Percentiles rank a stretch among this genome's conserved stretches.
Conservation (phyloP, 495 filamentous ascomycete genomes). For the Penicillium cinerascens region DNA sequence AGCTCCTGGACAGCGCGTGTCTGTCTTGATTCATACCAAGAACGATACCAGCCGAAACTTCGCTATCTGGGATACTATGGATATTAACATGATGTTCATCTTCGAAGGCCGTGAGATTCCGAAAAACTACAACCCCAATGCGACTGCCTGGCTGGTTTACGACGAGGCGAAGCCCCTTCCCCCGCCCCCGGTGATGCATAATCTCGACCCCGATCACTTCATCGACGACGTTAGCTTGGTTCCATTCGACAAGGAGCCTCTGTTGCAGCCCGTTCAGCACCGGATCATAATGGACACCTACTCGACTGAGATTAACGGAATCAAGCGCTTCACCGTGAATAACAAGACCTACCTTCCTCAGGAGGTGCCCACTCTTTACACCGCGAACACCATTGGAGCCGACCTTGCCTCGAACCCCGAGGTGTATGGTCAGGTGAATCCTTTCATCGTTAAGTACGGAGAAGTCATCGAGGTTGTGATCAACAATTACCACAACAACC, state of each 20-base stretch:
- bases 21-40: conserved; percentile 60
- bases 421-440: conserved; percentile 36
- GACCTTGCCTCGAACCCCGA: conserved; percentile 52
- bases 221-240: conserved; percentile 70
- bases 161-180: conserved; percentile 58
- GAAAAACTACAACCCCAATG: conserved; percentile 59
- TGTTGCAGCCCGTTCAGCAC: conserved; percentile 30
- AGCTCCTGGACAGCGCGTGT: conserved; percentile 67
- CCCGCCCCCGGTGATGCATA: conserved; percentile 49
- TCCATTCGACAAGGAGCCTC: conserved; percentile 60
- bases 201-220: conserved; percentile 48
- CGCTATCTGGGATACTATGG: conserved; percentile 56
- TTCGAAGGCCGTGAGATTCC: conserved; percentile 33
- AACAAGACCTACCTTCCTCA: conserved; percentile 51
- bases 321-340: conserved; percentile 41
- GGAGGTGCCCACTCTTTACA: conserved; percentile 76
- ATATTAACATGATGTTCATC: conserved; percentile 52
- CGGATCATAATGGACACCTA: conserved; percentile 38
- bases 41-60: conserved; percentile 43
- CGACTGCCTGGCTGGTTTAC: conserved; percentile 78
- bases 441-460: conserved; percentile 44
- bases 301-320: conserved; percentile 61
- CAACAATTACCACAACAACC: conserved; percentile 59
- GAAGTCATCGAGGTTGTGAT: conserved; percentile 61
- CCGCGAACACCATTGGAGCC: conserved; percentile 46